These are phyloP conservation scores for Globisporangium perplexum DNA, from an alignment of 352 stramenopile genomes.

Conservation along the genomic window DNA sequence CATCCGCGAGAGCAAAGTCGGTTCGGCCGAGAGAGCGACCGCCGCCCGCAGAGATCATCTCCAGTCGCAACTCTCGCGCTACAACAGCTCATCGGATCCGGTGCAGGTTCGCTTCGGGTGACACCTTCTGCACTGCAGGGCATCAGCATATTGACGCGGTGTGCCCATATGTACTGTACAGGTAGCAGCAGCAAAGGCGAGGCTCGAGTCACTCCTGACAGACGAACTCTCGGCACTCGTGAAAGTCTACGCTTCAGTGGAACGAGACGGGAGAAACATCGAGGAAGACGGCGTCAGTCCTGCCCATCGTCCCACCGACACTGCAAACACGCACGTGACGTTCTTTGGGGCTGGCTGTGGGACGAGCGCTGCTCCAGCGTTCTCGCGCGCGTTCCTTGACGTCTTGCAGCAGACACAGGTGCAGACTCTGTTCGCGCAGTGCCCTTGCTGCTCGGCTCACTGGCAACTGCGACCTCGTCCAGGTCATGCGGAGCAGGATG, in stretches of 20 bases:
- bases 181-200: slow-evolving; percentile 24
- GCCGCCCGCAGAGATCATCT: slow-evolving; percentile 11
- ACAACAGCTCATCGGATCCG: slow-evolving; percentile 44
- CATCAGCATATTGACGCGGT: background rate
- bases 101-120: slow-evolving; percentile 21
- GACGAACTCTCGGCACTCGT: slow-evolving; percentile 23
- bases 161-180: slow-evolving; percentile 3
- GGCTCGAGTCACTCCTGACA: slow-evolving; percentile 27
- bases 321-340: background rate
- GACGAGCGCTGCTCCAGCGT: slow-evolving; percentile 34
- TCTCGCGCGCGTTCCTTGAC: slow-evolving; percentile 31
- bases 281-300: slow-evolving; percentile 3
- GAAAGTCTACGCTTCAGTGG: slow-evolving; percentile 14
- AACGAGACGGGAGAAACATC: background rate
- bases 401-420: slow-evolving; percentile 53
- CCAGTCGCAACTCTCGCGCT: slow-evolving; percentile 27
- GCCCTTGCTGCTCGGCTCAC: background rate
- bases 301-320: background rate
- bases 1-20: slow-evolving; percentile 38
- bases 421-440: background rate
- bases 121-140: background rate
- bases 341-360: slow-evolving; percentile 33
- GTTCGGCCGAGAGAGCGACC: slow-evolving; percentile 7
- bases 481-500: slow-evolving; percentile 34
- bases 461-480: background rate